These are phyloP conservation scores for Globisporangium cederbergense DNA, from an alignment of 352 stramenopile species.

Conservation along the genomic window DNA sequence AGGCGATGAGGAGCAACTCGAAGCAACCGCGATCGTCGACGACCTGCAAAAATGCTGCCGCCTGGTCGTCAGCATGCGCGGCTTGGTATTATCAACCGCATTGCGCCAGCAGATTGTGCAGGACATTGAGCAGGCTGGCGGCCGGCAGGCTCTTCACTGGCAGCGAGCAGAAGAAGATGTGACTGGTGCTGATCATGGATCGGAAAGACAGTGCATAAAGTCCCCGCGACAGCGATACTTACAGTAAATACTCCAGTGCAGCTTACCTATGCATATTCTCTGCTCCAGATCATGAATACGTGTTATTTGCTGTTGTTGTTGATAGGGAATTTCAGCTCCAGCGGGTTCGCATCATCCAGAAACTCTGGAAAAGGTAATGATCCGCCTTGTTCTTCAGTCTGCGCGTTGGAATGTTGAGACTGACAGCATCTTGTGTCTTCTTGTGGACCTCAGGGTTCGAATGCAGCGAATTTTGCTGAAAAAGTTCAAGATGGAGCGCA, in stretches of 20 bases:
- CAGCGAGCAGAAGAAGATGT: too few species aligned
- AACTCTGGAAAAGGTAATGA: conserved; percentile 17
- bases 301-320: too few species aligned
- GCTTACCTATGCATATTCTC: not conserved
- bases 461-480: conserved; percentile 18
- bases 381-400: not conserved
- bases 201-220: not conserved
- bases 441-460: conserved; percentile 14
- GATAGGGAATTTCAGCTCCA: conserved; percentile 7
- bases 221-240: conserved; percentile 35
- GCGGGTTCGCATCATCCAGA: conserved; percentile 20
- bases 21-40: conserved; percentile 13
- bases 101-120: conserved; percentile 33
- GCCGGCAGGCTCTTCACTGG: too few species aligned
- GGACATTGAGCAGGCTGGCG: conserved; percentile 22
- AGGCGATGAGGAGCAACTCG: not conserved
- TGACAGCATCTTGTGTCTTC: not conserved
- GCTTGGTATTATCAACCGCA: conserved; percentile 37
- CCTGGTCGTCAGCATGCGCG: conserved; percentile 46
- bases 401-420: too few species aligned
- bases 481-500: conserved; percentile 27
- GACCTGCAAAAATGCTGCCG: conserved; percentile 53
- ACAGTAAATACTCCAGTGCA: conserved; percentile 12
- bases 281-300: not conserved
- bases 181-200: too few species aligned